Evolutionary conservation across 805 yeast species (phyloP).

Genomic region (Teunomyces cretensis): DNA sequence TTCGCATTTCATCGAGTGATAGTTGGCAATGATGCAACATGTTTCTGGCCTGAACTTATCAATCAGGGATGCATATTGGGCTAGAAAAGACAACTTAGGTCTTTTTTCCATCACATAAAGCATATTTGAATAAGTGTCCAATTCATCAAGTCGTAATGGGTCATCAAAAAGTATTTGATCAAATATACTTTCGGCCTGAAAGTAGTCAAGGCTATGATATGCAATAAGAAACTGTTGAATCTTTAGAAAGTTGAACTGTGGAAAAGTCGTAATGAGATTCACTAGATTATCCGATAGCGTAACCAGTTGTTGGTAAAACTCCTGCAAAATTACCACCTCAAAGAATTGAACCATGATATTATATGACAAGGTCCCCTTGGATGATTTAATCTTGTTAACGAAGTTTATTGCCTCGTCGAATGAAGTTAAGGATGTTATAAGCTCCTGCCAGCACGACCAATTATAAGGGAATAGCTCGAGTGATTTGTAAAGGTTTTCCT

Average conservation of each 20-base stretch:
- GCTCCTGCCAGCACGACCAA: conserved; percentile 93
- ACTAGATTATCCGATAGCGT: conserved; percentile 52
- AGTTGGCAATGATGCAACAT: conserved; percentile 91
- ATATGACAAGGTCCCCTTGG: conserved; percentile 30
- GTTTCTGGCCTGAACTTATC: conserved; percentile 92
- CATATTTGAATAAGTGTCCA: conserved; percentile 93
- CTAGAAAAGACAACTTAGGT: conserved; percentile 79
- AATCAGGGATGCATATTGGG: conserved; percentile 78
- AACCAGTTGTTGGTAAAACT: conserved; percentile 68
- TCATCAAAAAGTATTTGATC: conserved; percentile 72
- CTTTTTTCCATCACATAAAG: conserved; percentile 90
- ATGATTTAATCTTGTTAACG: conserved; percentile 36
- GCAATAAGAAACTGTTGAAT: conserved; percentile 81
- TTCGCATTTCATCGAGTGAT: conserved; percentile 85
- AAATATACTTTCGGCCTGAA: conserved; percentile 73
- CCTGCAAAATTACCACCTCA: conserved; percentile 68
- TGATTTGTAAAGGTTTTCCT: conserved; percentile 58
- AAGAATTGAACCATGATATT: conserved; percentile 51
- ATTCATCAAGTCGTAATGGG: conserved; percentile 84
- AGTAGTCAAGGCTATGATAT: conserved; percentile 83
- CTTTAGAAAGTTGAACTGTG: conserved; percentile 69
- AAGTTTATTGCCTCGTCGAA: conserved; percentile 57
- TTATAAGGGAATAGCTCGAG: conserved; percentile 73
- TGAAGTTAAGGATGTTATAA: conserved; percentile 58
- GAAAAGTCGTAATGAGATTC: conserved; percentile 55